A percentile compares a stretch with the other conserved stretches of the same genome.
Evolutionary conservation across 768 basidiomycete genomes (phyloP).

Genomic region (Neoboletus magnificus): DNA sequence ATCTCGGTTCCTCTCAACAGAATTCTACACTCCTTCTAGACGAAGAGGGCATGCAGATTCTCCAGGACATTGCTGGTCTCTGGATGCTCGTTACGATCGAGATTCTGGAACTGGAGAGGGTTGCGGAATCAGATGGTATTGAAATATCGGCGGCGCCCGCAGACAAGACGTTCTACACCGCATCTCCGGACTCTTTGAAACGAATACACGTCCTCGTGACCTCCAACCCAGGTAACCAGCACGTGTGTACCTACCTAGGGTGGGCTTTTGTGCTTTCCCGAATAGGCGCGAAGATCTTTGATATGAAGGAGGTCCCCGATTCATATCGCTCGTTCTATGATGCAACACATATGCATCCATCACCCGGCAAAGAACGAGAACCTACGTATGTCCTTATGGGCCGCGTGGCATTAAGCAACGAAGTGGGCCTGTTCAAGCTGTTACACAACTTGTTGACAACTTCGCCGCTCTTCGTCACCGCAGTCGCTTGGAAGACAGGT

Average conservation of each 20-base stretch:
- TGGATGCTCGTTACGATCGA: conserved; percentile 83
- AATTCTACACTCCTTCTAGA: conserved; percentile 67
- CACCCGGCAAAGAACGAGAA: conserved; percentile 54
- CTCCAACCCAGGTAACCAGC: conserved; percentile 57
- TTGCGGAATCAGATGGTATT: conserved; percentile 50
- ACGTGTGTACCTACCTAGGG: conserved; percentile 67
- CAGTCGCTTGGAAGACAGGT: conserved; percentile 63
- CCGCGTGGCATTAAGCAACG: conserved; percentile 52
- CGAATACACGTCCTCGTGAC: conserved; percentile 67
- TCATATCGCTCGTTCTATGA: conserved; percentile 57
- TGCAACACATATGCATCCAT: conserved; percentile 41
- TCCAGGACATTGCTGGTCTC: conserved; percentile 64
- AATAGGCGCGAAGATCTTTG: conserved; percentile 44
- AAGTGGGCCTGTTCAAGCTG: conserved; percentile 58
- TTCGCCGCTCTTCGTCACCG: conserved; percentile 75
- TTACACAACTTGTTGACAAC: conserved; percentile 57
- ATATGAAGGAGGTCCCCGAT: conserved; percentile 50
- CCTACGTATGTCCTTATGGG: conserved; percentile 56
- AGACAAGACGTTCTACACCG: conserved; percentile 51
- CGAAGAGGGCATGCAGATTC: conserved; percentile 64
- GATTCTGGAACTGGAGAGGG: conserved; percentile 72
- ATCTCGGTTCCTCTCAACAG: conserved; percentile 61
- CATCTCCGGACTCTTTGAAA: conserved; percentile 60
- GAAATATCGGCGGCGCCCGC: conserved; percentile 51
- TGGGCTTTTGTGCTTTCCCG: conserved; percentile 84